Percentiles rank a stretch among this genome's conserved stretches.
phyloP scores from a whole-genome alignment of 2,329 filamentous ascomycete genomes.

The Tolypocladium endophyticum region DNA sequence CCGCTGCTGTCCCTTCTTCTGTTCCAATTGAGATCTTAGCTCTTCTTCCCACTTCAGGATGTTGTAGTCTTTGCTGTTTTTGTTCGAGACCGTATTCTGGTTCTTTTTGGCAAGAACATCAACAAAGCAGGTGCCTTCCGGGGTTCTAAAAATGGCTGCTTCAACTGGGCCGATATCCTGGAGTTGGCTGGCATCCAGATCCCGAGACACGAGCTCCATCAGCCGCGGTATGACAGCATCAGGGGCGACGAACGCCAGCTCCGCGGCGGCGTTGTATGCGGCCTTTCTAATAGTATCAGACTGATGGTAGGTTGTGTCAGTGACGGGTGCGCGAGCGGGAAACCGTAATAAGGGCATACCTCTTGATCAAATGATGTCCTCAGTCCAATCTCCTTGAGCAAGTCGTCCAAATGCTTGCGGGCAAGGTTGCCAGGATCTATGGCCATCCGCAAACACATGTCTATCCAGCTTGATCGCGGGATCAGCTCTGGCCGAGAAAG shows the following conservation, averaged over 20 bases:
- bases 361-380: conserved; percentile 39
- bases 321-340: not conserved
- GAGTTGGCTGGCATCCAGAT: conserved; percentile 63
- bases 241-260: conserved; percentile 88
- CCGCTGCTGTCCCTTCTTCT: conserved; percentile 84
- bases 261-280: conserved; percentile 75
- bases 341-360: conserved; percentile 23
- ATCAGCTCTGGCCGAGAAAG: conserved; percentile 70
- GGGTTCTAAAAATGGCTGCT: conserved; percentile 84
- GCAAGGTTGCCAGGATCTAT: conserved; percentile 76
- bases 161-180: conserved; percentile 72
- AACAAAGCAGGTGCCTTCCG: conserved; percentile 78
- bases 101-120: conserved; percentile 84
- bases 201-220: conserved; percentile 60
- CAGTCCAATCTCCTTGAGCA: conserved; percentile 56
- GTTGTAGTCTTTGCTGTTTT: conserved; percentile 91
- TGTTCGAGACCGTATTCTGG: conserved; percentile 60
- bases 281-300: conserved; percentile 46
- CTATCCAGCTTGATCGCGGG: conserved; percentile 77
- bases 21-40: conserved; percentile 72
- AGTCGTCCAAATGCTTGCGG: conserved; percentile 46
- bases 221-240: conserved; percentile 68
- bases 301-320: conserved; percentile 9
- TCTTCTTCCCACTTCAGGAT: conserved; percentile 97
- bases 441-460: conserved; percentile 67